Percentiles rank a stretch among this genome's conserved stretches.
These are phyloP conservation scores for Avicennia marina DNA, from an alignment of 257 asterid genomes.

Conservation along the genomic window DNA sequence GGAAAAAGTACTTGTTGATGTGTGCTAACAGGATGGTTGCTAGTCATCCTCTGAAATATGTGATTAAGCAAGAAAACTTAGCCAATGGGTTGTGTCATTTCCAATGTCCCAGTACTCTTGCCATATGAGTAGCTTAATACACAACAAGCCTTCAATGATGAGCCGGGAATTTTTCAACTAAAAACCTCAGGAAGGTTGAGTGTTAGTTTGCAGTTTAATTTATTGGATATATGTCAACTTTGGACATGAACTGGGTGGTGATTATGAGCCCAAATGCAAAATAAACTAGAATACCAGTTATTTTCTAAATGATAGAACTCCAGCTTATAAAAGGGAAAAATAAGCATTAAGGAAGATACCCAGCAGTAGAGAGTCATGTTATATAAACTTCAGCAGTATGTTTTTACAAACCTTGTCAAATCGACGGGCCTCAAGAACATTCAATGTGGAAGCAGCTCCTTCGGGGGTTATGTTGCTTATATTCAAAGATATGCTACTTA, in stretches of 20 bases:
- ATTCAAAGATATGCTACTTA: constrained; percentile 56
- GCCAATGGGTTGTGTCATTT: no score
- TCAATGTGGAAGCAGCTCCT: constrained; percentile 68
- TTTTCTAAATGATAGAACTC: neutral
- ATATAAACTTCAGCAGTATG: neutral
- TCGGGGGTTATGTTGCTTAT: constrained; percentile 53
- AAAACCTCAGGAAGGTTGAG: neutral
- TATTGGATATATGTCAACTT: neutral
- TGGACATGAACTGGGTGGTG: no score
- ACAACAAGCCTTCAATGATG: neutral
- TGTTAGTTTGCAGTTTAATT: neutral
- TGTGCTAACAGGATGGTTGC: neutral
- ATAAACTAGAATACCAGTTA: neutral
- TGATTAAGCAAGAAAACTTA: no score
- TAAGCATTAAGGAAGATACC: neutral
- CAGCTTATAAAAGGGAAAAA: neutral
- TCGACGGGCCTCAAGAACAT: constrained; percentile 81
- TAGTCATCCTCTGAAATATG: no score
- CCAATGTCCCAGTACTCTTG: no score
- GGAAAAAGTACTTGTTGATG: neutral
- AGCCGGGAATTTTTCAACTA: neutral
- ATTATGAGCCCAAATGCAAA: no score
- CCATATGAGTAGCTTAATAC: neutral
- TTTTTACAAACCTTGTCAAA: constrained; percentile 78
- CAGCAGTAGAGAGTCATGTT: neutral